Evolutionary conservation across 345 rosid genomes (phyloP), one percentile per base, ranked within the genome.

Genomic region (Microcos paniculata): DNA sequence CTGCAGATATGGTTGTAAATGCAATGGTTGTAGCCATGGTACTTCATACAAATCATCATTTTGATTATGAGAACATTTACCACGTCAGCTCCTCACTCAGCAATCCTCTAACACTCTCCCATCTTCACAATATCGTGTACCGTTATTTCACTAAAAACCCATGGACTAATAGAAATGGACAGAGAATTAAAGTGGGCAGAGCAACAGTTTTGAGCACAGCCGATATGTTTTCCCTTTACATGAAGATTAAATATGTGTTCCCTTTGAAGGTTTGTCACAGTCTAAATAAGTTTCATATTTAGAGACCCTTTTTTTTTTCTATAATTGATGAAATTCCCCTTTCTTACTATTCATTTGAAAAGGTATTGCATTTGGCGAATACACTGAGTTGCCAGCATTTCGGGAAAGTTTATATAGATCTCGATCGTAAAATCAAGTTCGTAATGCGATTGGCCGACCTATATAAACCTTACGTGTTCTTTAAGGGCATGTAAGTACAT

Each of bases 1-100:
- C 89, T 1, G 85, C 80, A 0, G 85, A 82, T 23, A 85, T 84
- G 88, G 89, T 88, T 67, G 85, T 80, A 56, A 84, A 85, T 77
- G 82, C 84, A 1, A 80, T 85, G 43, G 28, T 81, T 0, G 87
- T 85, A 63, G 82, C 87, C 1, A 85, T 85, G 83, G 80, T 40
- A 38, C 80, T 67, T 10, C 85, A 84, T 30, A 81, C 80, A 42
- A 77, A 77, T 31, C 28, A 5, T 42, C 70, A 67, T 8, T 3
- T 2, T 11, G 16, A 40, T 15, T 19, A 13, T 6, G 3, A 53
- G 19, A 38, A 3, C n/a, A 38, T 71, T 21, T 71, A 71, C 63
- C 64, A 71, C 3, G 64, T 55, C 8, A 16, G 64, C 10, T 77
- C 86, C 0, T 87, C 88, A 3, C 28, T 73, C 0, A 79, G 80